Conservation (phyloP, 345 rosid species). For the Odontarrhena argentea region DNA sequence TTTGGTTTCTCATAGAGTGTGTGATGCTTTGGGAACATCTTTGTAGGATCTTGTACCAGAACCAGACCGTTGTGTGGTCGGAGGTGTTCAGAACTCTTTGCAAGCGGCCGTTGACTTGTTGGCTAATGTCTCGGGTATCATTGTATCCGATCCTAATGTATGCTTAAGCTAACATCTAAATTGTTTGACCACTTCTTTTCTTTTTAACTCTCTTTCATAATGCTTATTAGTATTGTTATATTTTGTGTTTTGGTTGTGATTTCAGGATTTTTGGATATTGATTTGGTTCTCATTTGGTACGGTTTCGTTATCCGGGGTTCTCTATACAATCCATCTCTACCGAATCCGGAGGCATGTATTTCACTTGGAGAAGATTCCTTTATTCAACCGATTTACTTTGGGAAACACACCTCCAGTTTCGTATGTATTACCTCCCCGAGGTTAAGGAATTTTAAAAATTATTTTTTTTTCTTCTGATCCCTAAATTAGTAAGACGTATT, state of each 20-base stretch:
- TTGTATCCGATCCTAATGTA: conserved; percentile 79
- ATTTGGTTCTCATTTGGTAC: conserved; percentile 54
- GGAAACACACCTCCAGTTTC: no score
- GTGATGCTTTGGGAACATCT: conserved; percentile 12
- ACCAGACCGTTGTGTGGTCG: conserved; percentile 77
- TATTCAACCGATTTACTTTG: no score
- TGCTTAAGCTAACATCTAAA: background rate
- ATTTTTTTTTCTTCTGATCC: no score
- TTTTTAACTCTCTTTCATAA: background rate
- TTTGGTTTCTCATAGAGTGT: background rate
- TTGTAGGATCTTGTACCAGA: conserved; percentile 76
- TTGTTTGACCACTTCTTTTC: background rate
- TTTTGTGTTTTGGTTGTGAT: background rate
- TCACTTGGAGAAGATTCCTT: conserved; percentile 57
- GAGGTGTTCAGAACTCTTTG: conserved; percentile 93
- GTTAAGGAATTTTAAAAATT: no score
- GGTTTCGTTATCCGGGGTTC: conserved; percentile 58
- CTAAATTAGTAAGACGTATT: no score
- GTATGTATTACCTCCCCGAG: no score
- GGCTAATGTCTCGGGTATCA: conserved; percentile 70
- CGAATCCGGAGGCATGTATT: conserved; percentile 65
- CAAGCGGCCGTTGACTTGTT: conserved; percentile 69
- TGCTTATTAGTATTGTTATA: background rate
- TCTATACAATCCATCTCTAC: conserved; percentile 57
- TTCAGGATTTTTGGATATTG: conserved; percentile 87